These are phyloP conservation scores for Kazachstania sp. DNA, from an alignment of 1,139 yeast species.

Conservation along the genomic window DNA sequence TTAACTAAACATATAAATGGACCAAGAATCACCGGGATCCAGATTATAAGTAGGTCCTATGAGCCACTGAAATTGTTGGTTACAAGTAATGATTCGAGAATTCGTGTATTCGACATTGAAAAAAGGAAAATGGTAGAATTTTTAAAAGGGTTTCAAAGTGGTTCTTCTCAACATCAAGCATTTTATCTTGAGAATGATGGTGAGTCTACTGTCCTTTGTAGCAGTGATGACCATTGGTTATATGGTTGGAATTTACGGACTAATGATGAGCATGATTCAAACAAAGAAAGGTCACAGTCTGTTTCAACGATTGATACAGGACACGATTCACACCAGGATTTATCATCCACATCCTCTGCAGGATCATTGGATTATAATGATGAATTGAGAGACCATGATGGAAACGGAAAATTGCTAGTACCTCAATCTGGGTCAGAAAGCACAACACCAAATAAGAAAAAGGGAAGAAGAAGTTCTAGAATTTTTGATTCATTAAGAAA, in stretches of 20 bases:
- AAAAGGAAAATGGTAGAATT: slow-evolving; percentile 52
- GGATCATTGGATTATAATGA: background rate
- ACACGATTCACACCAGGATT: background rate
- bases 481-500: slow-evolving; percentile 3
- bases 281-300: background rate
- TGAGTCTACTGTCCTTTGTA: slow-evolving; percentile 32
- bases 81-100: slow-evolving; percentile 73
- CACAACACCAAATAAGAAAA: background rate
- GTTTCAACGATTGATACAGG: background rate
- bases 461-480: background rate
- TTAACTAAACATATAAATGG: slow-evolving; percentile 22
- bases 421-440: no score
- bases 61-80: slow-evolving; percentile 34
- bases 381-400: background rate
- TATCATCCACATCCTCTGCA: background rate
- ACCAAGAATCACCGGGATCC: slow-evolving; percentile 44
- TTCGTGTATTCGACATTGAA: slow-evolving; percentile 53
- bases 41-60: slow-evolving; percentile 26
- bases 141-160: slow-evolving; percentile 67
- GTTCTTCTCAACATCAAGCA: slow-evolving; percentile 66
- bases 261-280: background rate
- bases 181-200: slow-evolving; percentile 16
- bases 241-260: slow-evolving; percentile 27
- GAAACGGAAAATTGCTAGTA: background rate
- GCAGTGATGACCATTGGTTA: slow-evolving; percentile 41